phyloP scores from a whole-genome alignment of 305 asterid genomes.

The Solanum hybrid region DNA sequence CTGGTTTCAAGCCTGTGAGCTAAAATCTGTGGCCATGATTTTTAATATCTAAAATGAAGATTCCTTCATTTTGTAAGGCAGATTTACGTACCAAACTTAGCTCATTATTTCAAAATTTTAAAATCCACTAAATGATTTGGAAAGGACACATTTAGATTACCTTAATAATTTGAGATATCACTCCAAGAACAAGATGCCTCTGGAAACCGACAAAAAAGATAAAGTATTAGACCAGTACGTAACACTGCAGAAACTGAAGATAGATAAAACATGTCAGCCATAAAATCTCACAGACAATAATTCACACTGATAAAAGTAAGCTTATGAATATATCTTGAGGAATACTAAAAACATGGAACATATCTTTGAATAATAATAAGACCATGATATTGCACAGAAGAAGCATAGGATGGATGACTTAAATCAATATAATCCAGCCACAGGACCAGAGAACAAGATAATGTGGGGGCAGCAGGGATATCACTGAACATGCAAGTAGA shows the following conservation, averaged over 20 bases:
- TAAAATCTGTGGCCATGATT: neutral
- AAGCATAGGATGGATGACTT: neutral
- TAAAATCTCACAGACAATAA: neutral
- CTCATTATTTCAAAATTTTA: neutral
- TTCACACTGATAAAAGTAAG: neutral
- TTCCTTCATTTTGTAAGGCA: neutral
- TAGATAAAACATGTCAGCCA: neutral
- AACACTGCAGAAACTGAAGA: neutral
- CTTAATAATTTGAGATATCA: slow-evolving; percentile 45
- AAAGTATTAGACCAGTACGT: neutral
- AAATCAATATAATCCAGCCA: neutral
- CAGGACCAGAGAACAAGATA: neutral
- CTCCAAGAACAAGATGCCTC: slow-evolving; percentile 47
- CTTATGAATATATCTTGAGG: neutral
- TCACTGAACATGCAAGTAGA: neutral
- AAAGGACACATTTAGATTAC: slow-evolving; percentile 5
- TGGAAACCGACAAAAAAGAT: slow-evolving; percentile 15
- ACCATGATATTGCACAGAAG: neutral
- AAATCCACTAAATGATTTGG: neutral
- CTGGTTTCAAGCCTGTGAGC: neutral
- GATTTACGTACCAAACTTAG: too few relatives aligned
- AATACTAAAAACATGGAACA: neutral
- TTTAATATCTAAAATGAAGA: neutral
- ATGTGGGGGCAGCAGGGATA: neutral
- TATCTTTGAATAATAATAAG: neutral